These are phyloP conservation scores for Leptographium galeiforme DNA, from an alignment of 2,329 filamentous ascomycete species.

Conservation along the genomic window DNA sequence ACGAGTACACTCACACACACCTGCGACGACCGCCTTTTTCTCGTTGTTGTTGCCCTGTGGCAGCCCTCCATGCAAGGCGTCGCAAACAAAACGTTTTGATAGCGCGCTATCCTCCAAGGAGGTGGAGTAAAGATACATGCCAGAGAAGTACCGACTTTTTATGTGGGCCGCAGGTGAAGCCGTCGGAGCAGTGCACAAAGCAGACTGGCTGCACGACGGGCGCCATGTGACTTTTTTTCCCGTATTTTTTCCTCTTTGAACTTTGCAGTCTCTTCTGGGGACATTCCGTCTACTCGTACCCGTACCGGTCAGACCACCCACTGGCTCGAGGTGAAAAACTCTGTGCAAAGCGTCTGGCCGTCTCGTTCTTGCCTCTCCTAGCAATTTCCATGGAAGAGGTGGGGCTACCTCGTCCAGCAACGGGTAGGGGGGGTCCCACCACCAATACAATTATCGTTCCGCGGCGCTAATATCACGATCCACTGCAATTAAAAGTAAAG, in stretches of 20 bases:
- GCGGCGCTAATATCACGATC: conserved; percentile 11
- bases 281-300: not conserved
- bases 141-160: not conserved
- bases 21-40: not conserved
- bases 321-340: not conserved
- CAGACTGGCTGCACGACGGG: not conserved
- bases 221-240: not conserved
- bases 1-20: not conserved
- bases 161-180: not conserved
- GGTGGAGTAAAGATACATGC: not conserved
- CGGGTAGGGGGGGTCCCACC: conserved; percentile 4
- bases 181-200: not conserved
- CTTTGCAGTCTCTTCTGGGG: not conserved
- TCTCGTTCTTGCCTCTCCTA: not conserved
- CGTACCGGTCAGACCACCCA: not conserved
- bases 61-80: not conserved
- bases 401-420: conserved; percentile 2
- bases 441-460: conserved; percentile 11
- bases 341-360: not conserved
- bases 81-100: not conserved
- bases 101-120: not conserved
- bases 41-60: not conserved
- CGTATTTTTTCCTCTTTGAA: not conserved
- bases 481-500: conserved; percentile 13
- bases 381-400: not conserved